These are phyloP conservation scores for Alloteropsis semialata DNA, from an alignment of 176 grass and related monocot genomes.

Conservation along the genomic window DNA sequence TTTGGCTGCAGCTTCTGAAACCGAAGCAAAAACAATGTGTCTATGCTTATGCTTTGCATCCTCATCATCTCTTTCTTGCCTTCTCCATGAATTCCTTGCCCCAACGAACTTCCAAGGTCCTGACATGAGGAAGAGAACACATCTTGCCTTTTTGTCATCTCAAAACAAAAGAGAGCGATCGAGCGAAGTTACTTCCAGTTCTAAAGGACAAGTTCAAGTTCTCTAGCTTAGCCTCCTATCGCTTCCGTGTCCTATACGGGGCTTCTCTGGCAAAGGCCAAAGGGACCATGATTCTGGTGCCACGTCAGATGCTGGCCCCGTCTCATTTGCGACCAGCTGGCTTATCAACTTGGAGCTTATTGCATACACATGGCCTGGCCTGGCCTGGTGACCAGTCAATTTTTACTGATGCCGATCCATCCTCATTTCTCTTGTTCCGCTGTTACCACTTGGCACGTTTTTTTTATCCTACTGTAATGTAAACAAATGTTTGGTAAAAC, in stretches of 20 bases:
- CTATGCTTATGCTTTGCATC: not conserved
- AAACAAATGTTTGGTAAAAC: no score
- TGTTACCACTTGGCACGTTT: not conserved
- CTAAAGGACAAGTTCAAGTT: not conserved
- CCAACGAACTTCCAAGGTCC: not conserved
- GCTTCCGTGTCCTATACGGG: not conserved
- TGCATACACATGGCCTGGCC: no score
- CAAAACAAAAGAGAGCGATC: not conserved
- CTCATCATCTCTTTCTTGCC: not conserved
- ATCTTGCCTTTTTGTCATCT: not conserved
- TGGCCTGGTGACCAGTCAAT: not conserved
- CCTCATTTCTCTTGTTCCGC: not conserved
- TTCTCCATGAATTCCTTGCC: not conserved
- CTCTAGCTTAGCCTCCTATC: not conserved
- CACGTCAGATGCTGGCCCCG: constrained; percentile 11
- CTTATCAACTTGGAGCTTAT: constrained; percentile 15
- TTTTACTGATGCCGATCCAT: not conserved
- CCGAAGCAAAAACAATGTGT: not conserved
- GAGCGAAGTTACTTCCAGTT: not conserved
- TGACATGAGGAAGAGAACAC: not conserved
- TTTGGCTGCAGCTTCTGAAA: not conserved
- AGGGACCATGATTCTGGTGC: not conserved
- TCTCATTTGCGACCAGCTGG: not conserved
- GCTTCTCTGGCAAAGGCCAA: not conserved
- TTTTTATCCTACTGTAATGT: no score